These are phyloP conservation scores for Porphyrellus sp. DNA, from an alignment of 1,284 basidiomycete species.

Conservation along the genomic window DNA sequence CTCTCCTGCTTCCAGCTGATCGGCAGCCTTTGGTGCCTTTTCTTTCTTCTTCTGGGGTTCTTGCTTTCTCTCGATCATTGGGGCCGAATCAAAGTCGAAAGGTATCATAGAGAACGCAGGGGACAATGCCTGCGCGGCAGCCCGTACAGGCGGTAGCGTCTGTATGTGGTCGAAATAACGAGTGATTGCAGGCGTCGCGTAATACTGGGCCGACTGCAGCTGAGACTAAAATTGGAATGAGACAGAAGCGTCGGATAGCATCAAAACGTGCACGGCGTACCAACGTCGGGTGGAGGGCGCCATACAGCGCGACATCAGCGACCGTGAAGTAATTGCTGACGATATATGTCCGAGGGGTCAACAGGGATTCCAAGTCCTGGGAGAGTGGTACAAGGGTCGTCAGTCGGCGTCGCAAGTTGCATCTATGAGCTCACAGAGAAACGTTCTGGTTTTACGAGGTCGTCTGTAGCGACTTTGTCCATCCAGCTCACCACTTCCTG, in stretches of 20 bases:
- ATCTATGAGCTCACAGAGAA: constrained; percentile 44
- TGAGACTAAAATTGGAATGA: constrained; percentile 50
- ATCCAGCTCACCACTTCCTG: constrained; percentile 67
- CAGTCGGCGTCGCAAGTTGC: background rate
- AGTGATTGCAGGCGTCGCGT: constrained; percentile 74
- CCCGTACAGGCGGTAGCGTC: constrained; percentile 57
- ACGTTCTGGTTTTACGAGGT: constrained; percentile 45
- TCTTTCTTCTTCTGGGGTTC: constrained; percentile 80
- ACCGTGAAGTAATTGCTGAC: constrained; percentile 80
- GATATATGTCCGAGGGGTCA: constrained; percentile 78
- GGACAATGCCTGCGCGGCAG: constrained; percentile 49
- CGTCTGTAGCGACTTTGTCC: constrained; percentile 56
- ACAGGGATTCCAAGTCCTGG: constrained; percentile 71
- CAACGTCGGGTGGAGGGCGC: constrained; percentile 72
- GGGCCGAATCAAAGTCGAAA: constrained; percentile 76
- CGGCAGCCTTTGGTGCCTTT: constrained; percentile 56
- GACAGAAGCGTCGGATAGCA: constrained; percentile 1
- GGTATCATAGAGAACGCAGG: constrained; percentile 60
- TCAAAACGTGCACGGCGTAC: constrained; percentile 46
- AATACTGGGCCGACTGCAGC: constrained; percentile 64
- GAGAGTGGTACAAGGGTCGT: background rate
- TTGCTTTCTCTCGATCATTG: constrained; percentile 67
- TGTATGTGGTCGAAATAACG: constrained; percentile 96
- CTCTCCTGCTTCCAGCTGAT: constrained; percentile 31
- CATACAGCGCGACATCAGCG: constrained; percentile 85